phyloP scores from a whole-genome alignment of 129 eudicot genomes.

The Flaveria bidentis region DNA sequence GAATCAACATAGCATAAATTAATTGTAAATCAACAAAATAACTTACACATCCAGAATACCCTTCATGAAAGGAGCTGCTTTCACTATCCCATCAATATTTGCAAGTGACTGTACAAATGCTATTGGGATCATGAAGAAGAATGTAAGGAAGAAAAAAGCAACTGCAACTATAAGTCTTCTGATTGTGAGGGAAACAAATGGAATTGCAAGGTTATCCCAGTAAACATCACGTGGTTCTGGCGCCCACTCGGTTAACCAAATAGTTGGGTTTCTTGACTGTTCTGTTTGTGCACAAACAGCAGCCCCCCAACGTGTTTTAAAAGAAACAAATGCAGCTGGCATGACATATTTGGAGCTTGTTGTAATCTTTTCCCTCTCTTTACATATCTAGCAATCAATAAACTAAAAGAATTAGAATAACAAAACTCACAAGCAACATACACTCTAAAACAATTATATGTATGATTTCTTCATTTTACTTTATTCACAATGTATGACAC shows the following conservation, averaged over 20 bases:
- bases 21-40: not conserved
- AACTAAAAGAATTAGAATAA: slow-evolving; percentile 3
- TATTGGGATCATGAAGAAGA: slow-evolving; percentile 87
- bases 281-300: slow-evolving; percentile 94
- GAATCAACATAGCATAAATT: not conserved
- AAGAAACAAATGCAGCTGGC: slow-evolving; percentile 90
- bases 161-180: slow-evolving; percentile 64
- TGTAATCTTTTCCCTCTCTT: slow-evolving; percentile 54
- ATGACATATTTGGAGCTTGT: slow-evolving; percentile 52
- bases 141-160: slow-evolving; percentile 85
- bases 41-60: slow-evolving; percentile 66
- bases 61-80: slow-evolving; percentile 59
- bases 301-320: slow-evolving; percentile 89
- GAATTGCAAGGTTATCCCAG: slow-evolving; percentile 84
- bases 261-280: slow-evolving; percentile 77
- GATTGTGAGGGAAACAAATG: slow-evolving; percentile 71
- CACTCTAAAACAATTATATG: slow-evolving; percentile 1
- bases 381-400: slow-evolving; percentile 48
- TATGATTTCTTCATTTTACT: not conserved
- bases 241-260: slow-evolving; percentile 93
- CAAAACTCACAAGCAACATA: not conserved
- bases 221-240: slow-evolving; percentile 95
- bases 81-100: slow-evolving; percentile 71
- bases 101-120: slow-evolving; percentile 83
- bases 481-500: not conserved